Evolutionary conservation across 768 basidiomycete genomes (phyloP).

Genomic region (Tulasnella sp.): DNA sequence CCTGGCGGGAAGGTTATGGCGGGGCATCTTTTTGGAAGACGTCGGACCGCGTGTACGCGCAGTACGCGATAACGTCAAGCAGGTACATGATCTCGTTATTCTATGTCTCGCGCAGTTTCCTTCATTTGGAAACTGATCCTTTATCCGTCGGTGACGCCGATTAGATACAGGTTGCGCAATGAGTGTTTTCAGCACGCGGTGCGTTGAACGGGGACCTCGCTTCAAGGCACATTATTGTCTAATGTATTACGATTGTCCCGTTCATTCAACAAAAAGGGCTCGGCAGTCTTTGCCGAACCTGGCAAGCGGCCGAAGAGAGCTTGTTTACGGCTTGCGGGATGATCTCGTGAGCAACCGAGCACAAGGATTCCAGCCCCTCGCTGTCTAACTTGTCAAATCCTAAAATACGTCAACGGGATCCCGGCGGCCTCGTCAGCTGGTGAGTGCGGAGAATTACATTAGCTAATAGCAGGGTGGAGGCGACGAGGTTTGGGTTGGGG

Average conservation of each 20-base stretch:
- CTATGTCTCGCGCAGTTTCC: too few relatives aligned
- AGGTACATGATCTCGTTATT: too few relatives aligned
- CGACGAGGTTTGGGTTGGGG: not conserved
- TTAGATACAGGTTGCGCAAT: not conserved
- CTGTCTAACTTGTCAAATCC: not conserved
- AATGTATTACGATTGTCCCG: too few relatives aligned
- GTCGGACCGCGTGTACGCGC: not conserved
- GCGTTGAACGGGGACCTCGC: not conserved
- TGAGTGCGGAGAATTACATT: not conserved
- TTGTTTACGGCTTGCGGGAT: not conserved
- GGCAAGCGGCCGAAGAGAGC: not conserved
- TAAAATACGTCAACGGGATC: too few relatives aligned
- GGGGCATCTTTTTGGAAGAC: not conserved
- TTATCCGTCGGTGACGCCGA: not conserved
- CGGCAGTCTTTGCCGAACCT: not conserved
- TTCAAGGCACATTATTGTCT: not conserved
- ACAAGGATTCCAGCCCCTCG: not conserved
- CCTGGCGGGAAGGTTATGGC: not conserved
- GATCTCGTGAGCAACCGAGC: not conserved
- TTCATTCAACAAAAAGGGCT: too few relatives aligned
- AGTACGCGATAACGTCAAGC: not conserved
- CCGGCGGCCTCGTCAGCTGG: not conserved
- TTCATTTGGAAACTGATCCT: not conserved
- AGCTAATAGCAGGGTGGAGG: not conserved
- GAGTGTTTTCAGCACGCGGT: too few relatives aligned